Conservation (phyloP, 2,329 filamentous ascomycete species). For the Cladorrhinum sp. region DNA sequence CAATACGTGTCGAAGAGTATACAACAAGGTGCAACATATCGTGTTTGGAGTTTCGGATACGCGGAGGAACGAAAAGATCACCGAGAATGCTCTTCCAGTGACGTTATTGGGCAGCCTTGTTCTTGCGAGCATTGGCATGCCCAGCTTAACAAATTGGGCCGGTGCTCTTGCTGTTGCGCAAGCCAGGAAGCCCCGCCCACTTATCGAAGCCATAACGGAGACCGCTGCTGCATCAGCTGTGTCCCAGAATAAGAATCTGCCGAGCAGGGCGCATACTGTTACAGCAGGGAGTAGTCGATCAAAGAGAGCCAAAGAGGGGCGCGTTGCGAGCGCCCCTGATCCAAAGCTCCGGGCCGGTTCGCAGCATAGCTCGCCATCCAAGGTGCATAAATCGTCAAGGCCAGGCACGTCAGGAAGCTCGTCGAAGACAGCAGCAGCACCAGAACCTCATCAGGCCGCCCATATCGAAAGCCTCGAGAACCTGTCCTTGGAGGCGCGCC, state of each 20-base stretch:
- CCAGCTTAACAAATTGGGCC: conserved; percentile 72
- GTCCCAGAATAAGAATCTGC: conserved; percentile 42
- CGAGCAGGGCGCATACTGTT: conserved; percentile 68
- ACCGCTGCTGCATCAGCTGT: conserved; percentile 34
- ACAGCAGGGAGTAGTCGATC: conserved; percentile 48
- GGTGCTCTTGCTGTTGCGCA: conserved; percentile 80
- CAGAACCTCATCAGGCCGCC: not conserved
- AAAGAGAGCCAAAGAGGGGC: conserved; percentile 45
- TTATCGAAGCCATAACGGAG: conserved; percentile 61
- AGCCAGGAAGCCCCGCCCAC: conserved; percentile 68
- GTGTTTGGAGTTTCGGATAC: conserved; percentile 76
- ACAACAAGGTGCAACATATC: conserved; percentile 85
- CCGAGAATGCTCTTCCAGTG: conserved; percentile 76
- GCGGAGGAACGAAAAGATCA: conserved; percentile 69
- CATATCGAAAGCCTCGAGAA: conserved; percentile 41
- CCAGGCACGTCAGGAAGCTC: conserved; percentile 4
- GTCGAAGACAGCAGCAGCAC: not conserved
- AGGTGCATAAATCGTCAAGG: conserved; percentile 17
- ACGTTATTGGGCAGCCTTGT: conserved; percentile 79
- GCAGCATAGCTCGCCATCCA: conserved; percentile 17
- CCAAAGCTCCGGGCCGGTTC: conserved; percentile 28
- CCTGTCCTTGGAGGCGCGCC: conserved; percentile 55
- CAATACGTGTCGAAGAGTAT: conserved; percentile 77
- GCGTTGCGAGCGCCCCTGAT: conserved; percentile 46
- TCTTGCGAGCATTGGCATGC: conserved; percentile 71